Percentiles rank a stretch among this genome's conserved stretches.
phyloP scores from a whole-genome alignment of 805 yeast genomes.

The Ogataea ramenticola region DNA sequence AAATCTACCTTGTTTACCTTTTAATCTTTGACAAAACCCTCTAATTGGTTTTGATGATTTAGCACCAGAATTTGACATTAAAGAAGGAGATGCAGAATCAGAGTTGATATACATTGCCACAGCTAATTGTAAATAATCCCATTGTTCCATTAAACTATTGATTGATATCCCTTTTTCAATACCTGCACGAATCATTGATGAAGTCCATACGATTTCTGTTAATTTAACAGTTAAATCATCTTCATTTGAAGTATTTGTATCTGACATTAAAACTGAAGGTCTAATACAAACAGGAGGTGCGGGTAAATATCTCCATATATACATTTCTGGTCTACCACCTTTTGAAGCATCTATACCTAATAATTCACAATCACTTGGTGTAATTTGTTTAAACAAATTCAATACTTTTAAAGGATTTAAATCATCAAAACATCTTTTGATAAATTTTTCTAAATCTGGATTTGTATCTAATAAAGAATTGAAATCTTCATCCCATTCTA shows the following conservation, averaged over 20 bases:
- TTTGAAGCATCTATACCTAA: slow-evolving; percentile 82
- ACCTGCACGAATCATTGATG: slow-evolving; percentile 91
- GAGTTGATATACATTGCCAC: slow-evolving; percentile 97
- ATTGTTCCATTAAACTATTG: slow-evolving; percentile 93
- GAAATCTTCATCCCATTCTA: slow-evolving; percentile 82
- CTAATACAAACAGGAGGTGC: slow-evolving; percentile 99
- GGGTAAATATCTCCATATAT: slow-evolving; percentile 94
- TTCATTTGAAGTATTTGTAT: slow-evolving; percentile 83
- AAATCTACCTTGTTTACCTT: slow-evolving; percentile 98
- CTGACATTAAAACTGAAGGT: slow-evolving; percentile 93
- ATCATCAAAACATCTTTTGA: slow-evolving; percentile 85
- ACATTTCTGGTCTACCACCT: slow-evolving; percentile 93
- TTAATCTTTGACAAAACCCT: slow-evolving; percentile 93
- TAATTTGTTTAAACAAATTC: slow-evolving; percentile 77
- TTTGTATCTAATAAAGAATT: slow-evolving; percentile 63
- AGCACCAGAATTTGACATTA: slow-evolving; percentile 59
- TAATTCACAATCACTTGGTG: slow-evolving; percentile 85
- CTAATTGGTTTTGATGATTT: slow-evolving; percentile 74
- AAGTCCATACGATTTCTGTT: slow-evolving; percentile 95
- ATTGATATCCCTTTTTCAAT: slow-evolving; percentile 91
- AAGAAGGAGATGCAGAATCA: slow-evolving; percentile 80
- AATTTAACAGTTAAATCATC: slow-evolving; percentile 95
- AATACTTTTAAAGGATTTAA: slow-evolving; percentile 87
- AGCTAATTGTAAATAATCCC: slow-evolving; percentile 94
- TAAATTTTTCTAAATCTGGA: slow-evolving; percentile 85